A percentile compares a stretch with the other conserved stretches of the same genome.
Conservation (phyloP, 2,329 filamentous ascomycete species). For the Xylariaceae sp. region DNA sequence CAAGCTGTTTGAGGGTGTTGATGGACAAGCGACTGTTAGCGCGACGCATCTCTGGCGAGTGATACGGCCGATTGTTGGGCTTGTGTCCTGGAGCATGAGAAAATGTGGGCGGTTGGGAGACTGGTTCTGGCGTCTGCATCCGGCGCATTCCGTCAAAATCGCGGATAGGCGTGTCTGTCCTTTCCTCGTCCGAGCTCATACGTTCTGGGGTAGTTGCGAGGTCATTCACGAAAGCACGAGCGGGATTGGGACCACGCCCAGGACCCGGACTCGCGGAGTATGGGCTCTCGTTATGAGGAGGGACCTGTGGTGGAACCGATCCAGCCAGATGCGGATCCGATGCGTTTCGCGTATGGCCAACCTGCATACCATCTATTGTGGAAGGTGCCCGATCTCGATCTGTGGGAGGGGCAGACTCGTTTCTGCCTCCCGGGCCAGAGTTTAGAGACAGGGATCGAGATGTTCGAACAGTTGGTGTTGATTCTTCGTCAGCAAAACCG, state of each 20-base stretch:
- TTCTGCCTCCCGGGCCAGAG: conserved; percentile 48
- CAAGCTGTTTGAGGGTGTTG: conserved; percentile 80
- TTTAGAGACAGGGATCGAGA: conserved; percentile 59
- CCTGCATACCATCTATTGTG: conserved; percentile 40
- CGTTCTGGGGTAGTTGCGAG: conserved; percentile 57
- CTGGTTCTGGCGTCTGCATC: conserved; percentile 74
- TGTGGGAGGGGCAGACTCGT: conserved; percentile 57
- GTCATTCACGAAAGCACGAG: conserved; percentile 50
- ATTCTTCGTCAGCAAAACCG: conserved; percentile 62
- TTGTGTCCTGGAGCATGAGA: conserved; percentile 74
- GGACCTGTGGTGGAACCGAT: conserved; percentile 34
- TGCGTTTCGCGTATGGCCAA: conserved; percentile 52
- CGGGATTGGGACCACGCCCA: conserved; percentile 45
- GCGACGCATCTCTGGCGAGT: conserved; percentile 77
- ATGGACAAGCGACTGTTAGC: conserved; percentile 85
- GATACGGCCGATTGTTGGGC: conserved; percentile 72
- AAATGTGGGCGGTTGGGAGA: conserved; percentile 79
- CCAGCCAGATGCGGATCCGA: conserved; percentile 51
- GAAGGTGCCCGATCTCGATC: conserved; percentile 46
- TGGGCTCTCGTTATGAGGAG: conserved; percentile 32
- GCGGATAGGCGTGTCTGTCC: conserved; percentile 48
- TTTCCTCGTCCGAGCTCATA: conserved; percentile 64
- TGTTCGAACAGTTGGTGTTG: conserved; percentile 52
- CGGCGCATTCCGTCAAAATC: conserved; percentile 61
- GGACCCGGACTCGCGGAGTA: conserved; percentile 40